phyloP scores from a whole-genome alignment of 495 filamentous ascomycete genomes.

The Aspergillus biplanus region DNA sequence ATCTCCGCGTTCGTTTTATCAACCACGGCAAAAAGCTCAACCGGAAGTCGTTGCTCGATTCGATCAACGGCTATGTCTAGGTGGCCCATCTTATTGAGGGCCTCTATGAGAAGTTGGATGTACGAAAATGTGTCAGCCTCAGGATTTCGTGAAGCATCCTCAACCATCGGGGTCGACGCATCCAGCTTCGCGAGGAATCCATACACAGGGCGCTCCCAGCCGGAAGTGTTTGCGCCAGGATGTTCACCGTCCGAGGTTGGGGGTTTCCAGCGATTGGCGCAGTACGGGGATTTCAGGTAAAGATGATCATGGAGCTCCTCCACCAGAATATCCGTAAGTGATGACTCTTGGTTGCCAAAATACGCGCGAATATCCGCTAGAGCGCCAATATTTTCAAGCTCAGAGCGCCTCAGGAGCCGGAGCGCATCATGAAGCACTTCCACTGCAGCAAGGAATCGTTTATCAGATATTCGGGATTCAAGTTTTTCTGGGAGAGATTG shows the following conservation, averaged over 20 bases:
- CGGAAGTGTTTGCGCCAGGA: slow-evolving; percentile 54
- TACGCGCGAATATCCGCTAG: slow-evolving; percentile 84
- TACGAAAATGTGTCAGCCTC: slow-evolving; percentile 95
- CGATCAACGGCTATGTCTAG: slow-evolving; percentile 84
- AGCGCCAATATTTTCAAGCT: slow-evolving; percentile 90
- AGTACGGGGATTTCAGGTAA: slow-evolving; percentile 96
- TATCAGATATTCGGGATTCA: slow-evolving; percentile 92
- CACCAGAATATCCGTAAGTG: slow-evolving; percentile 89
- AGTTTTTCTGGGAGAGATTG: slow-evolving; percentile 90
- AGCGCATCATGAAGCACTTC: slow-evolving; percentile 88
- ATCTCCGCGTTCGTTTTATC: slow-evolving; percentile 94
- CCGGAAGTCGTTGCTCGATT: slow-evolving; percentile 89
- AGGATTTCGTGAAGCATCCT: slow-evolving; percentile 88
- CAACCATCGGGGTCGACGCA: slow-evolving; percentile 68
- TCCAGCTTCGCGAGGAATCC: slow-evolving; percentile 81
- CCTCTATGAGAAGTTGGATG: slow-evolving; percentile 83
- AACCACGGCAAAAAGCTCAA: slow-evolving; percentile 91
- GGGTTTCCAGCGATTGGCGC: slow-evolving; percentile 89
- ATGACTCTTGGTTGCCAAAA: slow-evolving; percentile 88
- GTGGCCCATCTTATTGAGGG: slow-evolving; percentile 83
- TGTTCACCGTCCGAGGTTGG: slow-evolving; percentile 54
- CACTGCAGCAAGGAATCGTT: slow-evolving; percentile 90
- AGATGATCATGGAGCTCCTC: slow-evolving; percentile 97
- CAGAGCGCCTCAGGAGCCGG: slow-evolving; percentile 77
- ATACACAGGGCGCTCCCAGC: slow-evolving; percentile 69